Percentiles rank a stretch among this genome's conserved stretches.
These are phyloP conservation scores for Talaromyces nanjingensis DNA, from an alignment of 495 filamentous ascomycete genomes.

Conservation along the genomic window DNA sequence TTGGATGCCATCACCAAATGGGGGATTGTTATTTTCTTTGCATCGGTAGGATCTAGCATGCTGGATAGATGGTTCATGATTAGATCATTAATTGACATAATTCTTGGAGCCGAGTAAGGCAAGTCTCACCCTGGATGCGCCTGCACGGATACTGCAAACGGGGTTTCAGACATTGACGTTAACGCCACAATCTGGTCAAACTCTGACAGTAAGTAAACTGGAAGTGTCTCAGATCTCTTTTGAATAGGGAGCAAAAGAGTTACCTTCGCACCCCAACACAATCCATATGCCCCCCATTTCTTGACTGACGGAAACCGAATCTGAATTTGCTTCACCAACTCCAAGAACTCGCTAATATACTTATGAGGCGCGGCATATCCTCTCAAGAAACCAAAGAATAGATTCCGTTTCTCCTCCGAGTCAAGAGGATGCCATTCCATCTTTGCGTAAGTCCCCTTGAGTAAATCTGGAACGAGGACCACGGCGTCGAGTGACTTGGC, in stretches of 20 bases:
- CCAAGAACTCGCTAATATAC: neutral
- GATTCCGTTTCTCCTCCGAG: neutral
- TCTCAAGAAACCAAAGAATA: neutral
- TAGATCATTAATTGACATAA: neutral
- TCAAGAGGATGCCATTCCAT: neutral
- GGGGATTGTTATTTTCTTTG: neutral
- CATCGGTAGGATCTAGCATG: neutral
- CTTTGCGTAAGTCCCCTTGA: neutral
- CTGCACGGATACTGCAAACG: neutral
- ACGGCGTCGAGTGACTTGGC: neutral
- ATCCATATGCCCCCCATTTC: neutral
- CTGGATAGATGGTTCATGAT: neutral
- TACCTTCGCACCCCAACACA: neutral
- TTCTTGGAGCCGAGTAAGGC: neutral
- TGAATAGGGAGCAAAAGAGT: neutral
- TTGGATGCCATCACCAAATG: neutral
- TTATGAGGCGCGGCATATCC: neutral
- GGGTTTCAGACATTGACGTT: neutral
- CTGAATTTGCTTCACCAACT: neutral
- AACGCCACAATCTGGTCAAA: neutral
- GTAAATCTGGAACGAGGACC: neutral
- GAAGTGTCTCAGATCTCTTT: no score
- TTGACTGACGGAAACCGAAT: neutral
- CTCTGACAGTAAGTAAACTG: neutral
- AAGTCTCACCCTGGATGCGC: neutral